Evolutionary conservation across 2,329 filamentous ascomycete species (phyloP).

Genomic region (Pseudomassariella vexata): DNA sequence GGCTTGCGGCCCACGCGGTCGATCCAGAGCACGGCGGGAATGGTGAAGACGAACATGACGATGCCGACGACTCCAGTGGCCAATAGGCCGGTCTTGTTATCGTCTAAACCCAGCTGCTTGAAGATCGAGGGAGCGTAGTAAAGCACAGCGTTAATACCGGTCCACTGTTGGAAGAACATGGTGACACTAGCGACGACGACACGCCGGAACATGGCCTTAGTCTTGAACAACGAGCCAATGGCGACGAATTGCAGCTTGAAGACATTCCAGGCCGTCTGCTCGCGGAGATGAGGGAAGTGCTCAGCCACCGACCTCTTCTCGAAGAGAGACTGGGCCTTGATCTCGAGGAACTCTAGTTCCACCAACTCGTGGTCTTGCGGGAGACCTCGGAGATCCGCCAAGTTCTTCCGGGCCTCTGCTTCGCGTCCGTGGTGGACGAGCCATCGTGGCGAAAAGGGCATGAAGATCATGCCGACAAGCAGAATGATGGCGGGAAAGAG

Average conservation of each 20-base stretch:
- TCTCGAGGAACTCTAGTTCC: constrained; percentile 74
- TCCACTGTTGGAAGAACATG: constrained; percentile 56
- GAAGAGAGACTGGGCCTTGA: constrained; percentile 72
- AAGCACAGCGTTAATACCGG: constrained; percentile 51
- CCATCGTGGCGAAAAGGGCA: constrained; percentile 77
- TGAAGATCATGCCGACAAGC: constrained; percentile 66
- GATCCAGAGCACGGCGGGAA: constrained; percentile 61
- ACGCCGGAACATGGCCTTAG: constrained; percentile 59
- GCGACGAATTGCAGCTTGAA: constrained; percentile 66
- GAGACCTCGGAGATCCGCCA: constrained; percentile 60
- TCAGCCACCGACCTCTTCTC: constrained; percentile 66
- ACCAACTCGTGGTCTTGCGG: constrained; percentile 60
- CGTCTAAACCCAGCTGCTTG: constrained; percentile 53
- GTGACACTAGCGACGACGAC: constrained; percentile 58
- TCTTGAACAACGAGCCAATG: constrained; percentile 58
- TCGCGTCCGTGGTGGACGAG: constrained; percentile 60
- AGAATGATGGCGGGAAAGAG: constrained; percentile 62
- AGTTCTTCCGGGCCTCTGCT: constrained; percentile 56
- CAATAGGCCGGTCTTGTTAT: constrained; percentile 48
- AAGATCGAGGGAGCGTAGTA: constrained; percentile 72
- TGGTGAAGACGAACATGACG: constrained; percentile 62
- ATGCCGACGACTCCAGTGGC: constrained; percentile 69
- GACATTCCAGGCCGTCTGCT: constrained; percentile 56
- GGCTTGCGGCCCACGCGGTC: constrained; percentile 60
- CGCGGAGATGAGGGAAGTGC: constrained; percentile 59